Evolutionary conservation across 2,329 filamentous ascomycete genomes (phyloP), one percentile per base, ranked within the genome.

Genomic region (Talaromyces marneffei): DNA sequence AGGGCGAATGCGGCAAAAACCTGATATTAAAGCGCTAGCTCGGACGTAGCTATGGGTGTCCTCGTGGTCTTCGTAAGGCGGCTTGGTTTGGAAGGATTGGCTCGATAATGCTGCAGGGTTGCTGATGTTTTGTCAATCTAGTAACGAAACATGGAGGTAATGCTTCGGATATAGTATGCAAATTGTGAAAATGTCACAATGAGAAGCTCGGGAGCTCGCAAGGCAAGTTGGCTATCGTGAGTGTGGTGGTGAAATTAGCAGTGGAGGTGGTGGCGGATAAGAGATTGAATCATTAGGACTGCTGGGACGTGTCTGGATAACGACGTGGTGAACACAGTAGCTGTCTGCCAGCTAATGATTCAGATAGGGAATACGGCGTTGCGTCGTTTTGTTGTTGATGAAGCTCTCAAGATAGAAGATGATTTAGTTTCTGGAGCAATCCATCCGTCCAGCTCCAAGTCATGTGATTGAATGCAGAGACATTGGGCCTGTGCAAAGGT

Each of bases 351-450:
- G 53, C n/a, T 16, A 48, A 27, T n/a, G 27, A 2, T 16, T n/a
- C 10, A 14, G 23, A 29, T 3, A 48, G 4, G 5, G 18, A 14
- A 33, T 1, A 31, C 16, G 20, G 27, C n/a, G 46, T 12, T 27
- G 46, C 27, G 27, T 12, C 29, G 29, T 23, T 35, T 65, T 48
- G 69, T 72, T 16, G 73, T 74, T 35, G 33, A 16, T 54, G 31
- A 25, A 23, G 52, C 23, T 25, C 31, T 18, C 14, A 27, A 35
- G 29, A 14, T 23, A 23, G 20, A 55, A 25, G 20, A 23, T 55
- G 39, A 25, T 23, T 44, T 55, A 55, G 29, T 40, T 55, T 55
- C 31, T 55, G 20, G 52, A 40, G 52, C 52, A 55, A 39, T 40
- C 52, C 33, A 39, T 40, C n/a, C n/a, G 52, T 16, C 33, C 52